Base-by-base conservation (phyloP, 805 yeast species). In the Kluyveromyces starmeri region DNA sequence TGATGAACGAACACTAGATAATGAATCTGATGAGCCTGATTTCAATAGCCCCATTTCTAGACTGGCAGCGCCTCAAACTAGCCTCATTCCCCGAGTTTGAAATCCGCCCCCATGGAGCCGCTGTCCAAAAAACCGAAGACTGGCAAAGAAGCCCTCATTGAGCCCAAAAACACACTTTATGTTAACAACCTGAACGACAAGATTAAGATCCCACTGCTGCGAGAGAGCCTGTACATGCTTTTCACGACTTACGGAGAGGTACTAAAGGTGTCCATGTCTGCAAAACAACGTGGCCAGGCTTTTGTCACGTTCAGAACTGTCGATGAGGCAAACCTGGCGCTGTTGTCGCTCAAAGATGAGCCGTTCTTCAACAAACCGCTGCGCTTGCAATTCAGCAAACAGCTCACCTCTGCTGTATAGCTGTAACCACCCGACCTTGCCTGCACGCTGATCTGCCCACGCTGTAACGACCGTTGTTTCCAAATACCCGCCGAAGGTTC, bases 161-260 rank as follows among this genome's bases (percentile, higher is more conserved):
- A 34, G 28, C 58, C 62, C 16, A 56, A 55, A 14, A 63, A 67
- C 38, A 78, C 86, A 0, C 50, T 80, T 4, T 79, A 78, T 51
- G 46, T 77, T 7, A 65, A 68, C 41, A 78, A 80, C 45, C 51
- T 80, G 26, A 73, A 75, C 43, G 79, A 78, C 41, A 67, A 76
- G 44, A 57, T 79, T 34, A 63, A 69, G 17, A 48, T 58, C 1
- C 32, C 47, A 1, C 55, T 63, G 17, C 46, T 78, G 39, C 70
- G 70, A 43, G 70, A 71, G 35, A 71, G 70, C 43, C 56, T 82
- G 9, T 78, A 71, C 46, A 47, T 79, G 13, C 48, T 79, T 5
- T 78, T 78, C 44, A 61, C 78, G 10, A 68, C 76, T 1, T 78
- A 66, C 51, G 86, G 85, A 0, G 85, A 78, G 47, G 71, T 82